These are phyloP conservation scores for Pistacia atlantica DNA, from an alignment of 345 rosid species.

Conservation along the genomic window DNA sequence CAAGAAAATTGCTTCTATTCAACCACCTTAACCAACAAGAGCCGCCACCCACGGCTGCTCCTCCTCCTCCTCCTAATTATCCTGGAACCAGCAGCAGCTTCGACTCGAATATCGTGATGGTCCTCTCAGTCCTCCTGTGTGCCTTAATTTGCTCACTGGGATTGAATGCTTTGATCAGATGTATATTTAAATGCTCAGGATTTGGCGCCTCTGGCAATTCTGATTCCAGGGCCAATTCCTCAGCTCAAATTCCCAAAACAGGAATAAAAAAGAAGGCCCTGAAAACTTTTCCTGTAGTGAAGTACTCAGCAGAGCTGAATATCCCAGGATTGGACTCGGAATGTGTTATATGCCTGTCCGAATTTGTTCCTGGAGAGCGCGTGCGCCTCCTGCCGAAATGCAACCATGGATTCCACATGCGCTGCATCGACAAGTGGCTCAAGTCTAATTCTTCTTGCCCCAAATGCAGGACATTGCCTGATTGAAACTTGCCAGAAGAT, in stretches of 20 bases:
- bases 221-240: constrained; percentile 20
- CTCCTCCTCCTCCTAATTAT: constrained; percentile 47
- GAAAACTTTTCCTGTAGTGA: constrained; percentile 35
- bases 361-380: constrained; percentile 1
- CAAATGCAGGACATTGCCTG: constrained; percentile 52
- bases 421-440: constrained; percentile 72
- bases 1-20: constrained; percentile 43
- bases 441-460: constrained; percentile 68
- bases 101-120: constrained; percentile 72
- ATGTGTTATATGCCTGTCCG: constrained; percentile 20
- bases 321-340: constrained; percentile 9
- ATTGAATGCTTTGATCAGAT: constrained; percentile 60
- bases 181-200: constrained; percentile 53
- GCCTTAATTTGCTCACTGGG: constrained; percentile 77
- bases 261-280: constrained; percentile 72
- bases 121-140: constrained; percentile 70
- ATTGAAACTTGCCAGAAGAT: constrained; percentile 38
- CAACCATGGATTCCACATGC: constrained; percentile 69
- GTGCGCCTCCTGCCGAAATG: constrained; percentile 62
- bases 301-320: constrained; percentile 9
- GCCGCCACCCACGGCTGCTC: constrained; percentile 11
- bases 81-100: constrained; percentile 34
- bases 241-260: constrained; percentile 51
- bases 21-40: constrained; percentile 17
- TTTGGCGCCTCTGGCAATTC: constrained; percentile 24